A percentile compares a stretch with the other conserved stretches of the same genome.
These are phyloP conservation scores for Cornus controversa DNA, from an alignment of 148 eudicot genomes.

Conservation along the genomic window DNA sequence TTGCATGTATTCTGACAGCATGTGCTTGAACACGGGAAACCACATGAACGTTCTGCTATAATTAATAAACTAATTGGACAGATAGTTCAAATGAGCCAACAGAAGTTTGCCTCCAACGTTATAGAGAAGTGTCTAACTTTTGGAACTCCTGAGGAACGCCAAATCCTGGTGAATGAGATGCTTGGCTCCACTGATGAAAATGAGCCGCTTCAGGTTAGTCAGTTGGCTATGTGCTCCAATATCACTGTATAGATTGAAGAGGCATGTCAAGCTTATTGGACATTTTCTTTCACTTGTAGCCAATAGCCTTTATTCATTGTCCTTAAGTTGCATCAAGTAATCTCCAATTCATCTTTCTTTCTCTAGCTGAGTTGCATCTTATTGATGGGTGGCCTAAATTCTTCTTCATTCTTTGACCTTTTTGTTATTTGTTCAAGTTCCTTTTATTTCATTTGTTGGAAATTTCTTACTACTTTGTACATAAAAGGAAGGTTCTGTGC, in stretches of 20 bases:
- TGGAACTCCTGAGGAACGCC: conserved; percentile 73
- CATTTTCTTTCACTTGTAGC: background rate
- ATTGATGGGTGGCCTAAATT: background rate
- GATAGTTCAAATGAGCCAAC: conserved; percentile 94
- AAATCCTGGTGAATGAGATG: conserved; percentile 68
- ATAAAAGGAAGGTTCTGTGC: background rate
- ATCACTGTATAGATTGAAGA: background rate
- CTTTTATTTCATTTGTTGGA: too few relatives aligned
- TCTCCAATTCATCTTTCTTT: background rate
- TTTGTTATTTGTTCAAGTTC: background rate
- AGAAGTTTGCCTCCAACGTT: conserved; percentile 90
- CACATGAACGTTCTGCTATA: conserved; percentile 74
- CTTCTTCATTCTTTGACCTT: background rate
- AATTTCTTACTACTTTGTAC: background rate
- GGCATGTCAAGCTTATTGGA: background rate
- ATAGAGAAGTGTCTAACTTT: conserved; percentile 81
- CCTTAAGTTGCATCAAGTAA: background rate
- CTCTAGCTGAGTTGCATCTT: background rate
- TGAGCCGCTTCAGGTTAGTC: conserved; percentile 85
- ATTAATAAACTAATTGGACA: conserved; percentile 62
- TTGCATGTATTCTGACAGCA: conserved; percentile 44
- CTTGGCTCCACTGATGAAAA: conserved; percentile 72
- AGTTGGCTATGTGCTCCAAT: background rate
- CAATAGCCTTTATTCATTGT: background rate
- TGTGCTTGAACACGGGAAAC: conserved; percentile 88